Conservation (phyloP, 345 rosid species). For the Moricandia moricandioides region DNA sequence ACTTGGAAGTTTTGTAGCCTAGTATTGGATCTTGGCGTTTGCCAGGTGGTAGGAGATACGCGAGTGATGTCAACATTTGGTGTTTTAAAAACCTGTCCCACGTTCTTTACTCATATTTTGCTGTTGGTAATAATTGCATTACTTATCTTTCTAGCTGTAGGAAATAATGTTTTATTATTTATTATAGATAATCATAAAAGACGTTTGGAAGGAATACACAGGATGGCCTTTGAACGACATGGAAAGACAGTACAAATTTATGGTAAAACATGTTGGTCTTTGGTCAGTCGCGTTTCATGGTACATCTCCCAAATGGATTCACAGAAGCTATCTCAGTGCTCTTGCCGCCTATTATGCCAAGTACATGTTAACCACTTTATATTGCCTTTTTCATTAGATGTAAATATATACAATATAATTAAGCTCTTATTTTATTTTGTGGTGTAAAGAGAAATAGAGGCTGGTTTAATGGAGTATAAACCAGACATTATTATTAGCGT, state of each 20-base stretch:
- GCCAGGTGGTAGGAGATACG: slow-evolving; percentile 39
- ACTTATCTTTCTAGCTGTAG: not conserved
- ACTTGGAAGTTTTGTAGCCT: slow-evolving; percentile 32
- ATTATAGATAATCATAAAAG: slow-evolving; percentile 75
- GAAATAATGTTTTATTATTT: not conserved
- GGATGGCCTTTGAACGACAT: slow-evolving; percentile 97
- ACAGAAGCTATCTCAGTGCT: slow-evolving; percentile 79
- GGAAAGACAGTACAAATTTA: slow-evolving; percentile 93
- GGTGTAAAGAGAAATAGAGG: slow-evolving; percentile 74
- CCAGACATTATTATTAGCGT: slow-evolving; percentile 94
- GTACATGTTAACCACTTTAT: slow-evolving; percentile 37
- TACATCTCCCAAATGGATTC: slow-evolving; percentile 95
- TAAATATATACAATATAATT: not conserved
- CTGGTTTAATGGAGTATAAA: slow-evolving; percentile 89
- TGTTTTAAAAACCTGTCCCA: slow-evolving; percentile 32
- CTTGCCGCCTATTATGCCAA: slow-evolving; percentile 96
- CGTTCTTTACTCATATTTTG: slow-evolving; percentile 2
- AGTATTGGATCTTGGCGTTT: slow-evolving; percentile 29
- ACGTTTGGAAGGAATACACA: slow-evolving; percentile 93
- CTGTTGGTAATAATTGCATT: not conserved
- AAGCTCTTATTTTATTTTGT: not conserved
- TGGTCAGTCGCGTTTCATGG: slow-evolving; percentile 98
- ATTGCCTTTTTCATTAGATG: not conserved
- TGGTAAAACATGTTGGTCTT: slow-evolving; percentile 90
- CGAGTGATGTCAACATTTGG: slow-evolving; percentile 20